Evolutionary conservation across 2,329 filamentous ascomycete species (phyloP), one percentile per base, ranked within the genome.

Genomic region (Lomentospora prolificans): DNA sequence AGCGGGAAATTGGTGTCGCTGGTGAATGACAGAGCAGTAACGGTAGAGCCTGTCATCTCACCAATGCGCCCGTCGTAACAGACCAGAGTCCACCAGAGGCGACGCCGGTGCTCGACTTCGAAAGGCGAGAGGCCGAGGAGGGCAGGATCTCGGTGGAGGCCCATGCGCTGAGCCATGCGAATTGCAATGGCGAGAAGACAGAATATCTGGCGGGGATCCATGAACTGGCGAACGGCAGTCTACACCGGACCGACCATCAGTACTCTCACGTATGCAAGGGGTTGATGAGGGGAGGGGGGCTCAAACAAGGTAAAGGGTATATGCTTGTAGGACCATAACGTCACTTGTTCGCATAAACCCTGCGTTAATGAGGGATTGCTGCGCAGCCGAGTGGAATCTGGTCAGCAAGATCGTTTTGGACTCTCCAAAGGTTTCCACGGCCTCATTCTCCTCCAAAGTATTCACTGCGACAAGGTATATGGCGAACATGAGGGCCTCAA

Each of bases 31-130:
- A 82, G 70, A 0, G 78, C 79, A 3, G 78, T 82, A 55, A 82
- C 76, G 31, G 75, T 73, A 17, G 77, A 80, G 51, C 80, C 78
- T 3, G 81, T 78, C 66, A 89, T 78, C 65, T 89, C 86, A 57
- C 82, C 78, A 36, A 88, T 78, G 22, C 86, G 82, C 58, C 78
- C 75, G 65, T 90, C 87, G 60, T 88, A 85, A 25, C 81, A 73
- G 12, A 85, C 75, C 14, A 90, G 73, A 30, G 82, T 80, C 85
- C 85, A 90, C 86, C 85, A 89, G 1, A 90, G 70, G 36, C 86
- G 76, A 52, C 86, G 79, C n/a, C 85, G 78, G 67, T 87, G 78
- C 68, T 89, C 86, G 3, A 81, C 77, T 62, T 89, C 85, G 55
- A 83, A 87, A 30, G 73, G 77, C 3, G 68, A 72, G 2, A 81